A percentile compares a stretch with the other conserved stretches of the same genome.
Evolutionary conservation across 768 basidiomycete genomes (phyloP).

Genomic region (Russula sp.): DNA sequence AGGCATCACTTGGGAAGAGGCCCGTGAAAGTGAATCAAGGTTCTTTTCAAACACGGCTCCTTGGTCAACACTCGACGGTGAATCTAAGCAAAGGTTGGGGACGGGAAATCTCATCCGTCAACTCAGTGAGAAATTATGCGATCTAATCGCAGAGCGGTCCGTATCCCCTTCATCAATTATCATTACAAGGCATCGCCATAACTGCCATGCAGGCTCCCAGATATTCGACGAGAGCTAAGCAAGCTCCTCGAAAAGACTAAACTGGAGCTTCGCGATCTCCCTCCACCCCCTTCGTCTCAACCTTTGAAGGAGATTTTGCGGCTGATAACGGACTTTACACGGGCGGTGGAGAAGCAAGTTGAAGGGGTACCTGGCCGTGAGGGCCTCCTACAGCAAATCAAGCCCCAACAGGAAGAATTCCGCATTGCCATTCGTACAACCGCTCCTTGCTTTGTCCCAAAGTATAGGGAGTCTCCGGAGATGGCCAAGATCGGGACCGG

Average conservation of each 20-base stretch:
- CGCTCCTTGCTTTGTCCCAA: conserved; percentile 12
- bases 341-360: background rate
- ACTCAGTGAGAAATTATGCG: conserved; percentile 53
- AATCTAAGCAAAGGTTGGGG: conserved; percentile 46
- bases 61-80: conserved; percentile 46
- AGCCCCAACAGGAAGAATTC: conserved; percentile 2
- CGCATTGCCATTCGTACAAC: background rate
- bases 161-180: conserved; percentile 8
- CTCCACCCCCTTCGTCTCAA: conserved; percentile 47
- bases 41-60: conserved; percentile 48
- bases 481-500: rapidly evolving
- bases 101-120: conserved; percentile 50
- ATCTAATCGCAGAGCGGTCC: conserved; percentile 54
- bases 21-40: conserved; percentile 45
- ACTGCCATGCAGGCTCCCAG: conserved; percentile 42
- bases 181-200: background rate
- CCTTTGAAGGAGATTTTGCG: conserved; percentile 48
- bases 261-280: conserved; percentile 30
- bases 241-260: conserved; percentile 37
- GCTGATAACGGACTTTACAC: conserved; percentile 38
- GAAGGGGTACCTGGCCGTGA: background rate
- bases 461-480: background rate
- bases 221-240: conserved; percentile 52
- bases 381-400: background rate
- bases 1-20: conserved; percentile 52